Evolutionary conservation across 2,329 filamentous ascomycete species (phyloP), one percentile per base, ranked within the genome.

Genomic region (Lecanicillium sp.): DNA sequence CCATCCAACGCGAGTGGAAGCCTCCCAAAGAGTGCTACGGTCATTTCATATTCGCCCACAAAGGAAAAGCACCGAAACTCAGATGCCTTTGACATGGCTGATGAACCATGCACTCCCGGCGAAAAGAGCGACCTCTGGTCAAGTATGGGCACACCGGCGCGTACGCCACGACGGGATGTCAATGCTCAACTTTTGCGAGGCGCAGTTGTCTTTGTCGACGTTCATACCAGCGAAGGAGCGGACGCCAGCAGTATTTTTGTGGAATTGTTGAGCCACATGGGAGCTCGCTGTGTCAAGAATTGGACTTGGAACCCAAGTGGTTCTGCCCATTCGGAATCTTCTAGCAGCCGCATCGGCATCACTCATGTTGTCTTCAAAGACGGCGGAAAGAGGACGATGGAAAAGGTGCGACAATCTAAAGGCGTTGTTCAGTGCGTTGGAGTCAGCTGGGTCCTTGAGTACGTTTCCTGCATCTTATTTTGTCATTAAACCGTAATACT

Each of bases 361-460:
- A 94, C 87, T 0, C 88, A 95, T 54, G 84, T 95, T 7, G 78
- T 95, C 6, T 95, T 81, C 68, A 95, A 94, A 58, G 88, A 94
- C 53, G 88, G 88, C 33, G 80, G 80, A 30, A 81, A 82, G 53
- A 72, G 81, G 18, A 94, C 87, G 1, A 62, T 95, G 47, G 82
- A 94, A 55, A 94, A 88, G 61, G 82, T 90, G 6, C 72, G 79
- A 41, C 74, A 82, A 50, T 80, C 77, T 29, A 72, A 75, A 12
- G 86, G 86, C 5, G 69, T 85, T 20, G 84, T 95, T 28, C 80
- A 86, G 49, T 94, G 87, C 61, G 87, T 95, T 40, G 87, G 87
- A 36, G 84, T 94, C 33, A 81, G 80, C 47, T 95, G 87, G 87
- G 84, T 92, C 39, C 72, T 94, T 46, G 87, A 94, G 82, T 87